Evolutionary conservation across 306 rosid genomes (phyloP), one percentile per base, ranked within the genome.

Genomic region (Trifolium repens): DNA sequence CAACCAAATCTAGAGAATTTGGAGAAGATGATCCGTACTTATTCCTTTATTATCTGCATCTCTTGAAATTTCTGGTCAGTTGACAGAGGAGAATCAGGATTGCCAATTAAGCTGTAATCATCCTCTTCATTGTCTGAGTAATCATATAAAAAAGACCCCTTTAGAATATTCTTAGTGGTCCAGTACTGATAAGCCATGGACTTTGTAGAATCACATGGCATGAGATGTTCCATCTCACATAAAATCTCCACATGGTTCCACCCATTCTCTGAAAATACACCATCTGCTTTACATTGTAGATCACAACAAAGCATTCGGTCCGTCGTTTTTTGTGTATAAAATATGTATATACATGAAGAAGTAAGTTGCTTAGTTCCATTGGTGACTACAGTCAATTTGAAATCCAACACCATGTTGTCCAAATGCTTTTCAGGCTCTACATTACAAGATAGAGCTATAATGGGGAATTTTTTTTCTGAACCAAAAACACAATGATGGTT

Each of bases 211-310:
- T 30, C 65, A 54, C 54, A 40, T 27, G 58, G 35, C 19, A 4
- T 55, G 24, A 40, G 69, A 37, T 40, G 59, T 13, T 22, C 9
- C 24, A 76, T 8, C 59, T 66, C 73, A 22, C 27, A 53, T 6
- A 61, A 16, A 44, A 77, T 35, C 69, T 67, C 73, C 8, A 8
- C 74, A 1, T 14, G 5, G 8, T 76, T 76, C 67, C 80, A 76
- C 14, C n/a, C 74, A 54, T 54, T 5, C 5, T 66, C 67, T 27
- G 35, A 27, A n/a, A 55, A 42, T 8, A 1, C 17, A 5, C 7
- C 12, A 2, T 22, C 75, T 19, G 2, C 12, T 17, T 77, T 57
- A 69, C 80, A 7, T 10, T 47, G 7, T 4, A 78, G 55, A 22
- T 61, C 71, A 78, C 76, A 78, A 61, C 9, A 9, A 60, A 37